phyloP scores from a whole-genome alignment of 257 asterid genomes.

The Solanum habrochaites region DNA sequence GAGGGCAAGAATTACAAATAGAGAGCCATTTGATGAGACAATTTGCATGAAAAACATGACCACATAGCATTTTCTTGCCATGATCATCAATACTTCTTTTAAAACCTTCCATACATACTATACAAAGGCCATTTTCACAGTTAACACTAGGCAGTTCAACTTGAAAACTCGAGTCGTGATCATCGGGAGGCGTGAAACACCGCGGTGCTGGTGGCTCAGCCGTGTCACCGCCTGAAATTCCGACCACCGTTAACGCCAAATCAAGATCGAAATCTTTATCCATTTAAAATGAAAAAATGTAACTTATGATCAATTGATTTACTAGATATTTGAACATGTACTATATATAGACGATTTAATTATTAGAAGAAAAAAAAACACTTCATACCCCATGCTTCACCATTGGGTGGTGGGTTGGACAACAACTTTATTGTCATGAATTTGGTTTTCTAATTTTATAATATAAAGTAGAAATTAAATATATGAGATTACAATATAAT shows the following conservation, averaged over 20 bases:
- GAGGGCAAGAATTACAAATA: background rate
- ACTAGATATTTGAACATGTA: background rate
- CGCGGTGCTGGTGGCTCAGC: background rate
- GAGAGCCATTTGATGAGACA: background rate
- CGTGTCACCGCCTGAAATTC: background rate
- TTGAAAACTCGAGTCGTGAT: background rate
- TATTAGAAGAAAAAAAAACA: background rate
- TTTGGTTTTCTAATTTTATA: background rate
- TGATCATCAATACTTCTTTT: background rate
- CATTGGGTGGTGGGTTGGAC: background rate
- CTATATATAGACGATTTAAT: background rate
- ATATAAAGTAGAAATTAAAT: background rate
- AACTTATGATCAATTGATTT: background rate
- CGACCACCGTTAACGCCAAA: constrained; percentile 4
- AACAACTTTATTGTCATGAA: background rate
- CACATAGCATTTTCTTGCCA: background rate
- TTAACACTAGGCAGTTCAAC: background rate
- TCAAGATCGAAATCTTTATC: constrained; percentile 19
- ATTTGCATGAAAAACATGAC: constrained; percentile 1
- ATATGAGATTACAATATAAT: background rate
- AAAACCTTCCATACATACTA: background rate
- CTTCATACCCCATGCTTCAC: background rate
- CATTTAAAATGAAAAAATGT: background rate
- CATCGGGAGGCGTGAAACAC: background rate
- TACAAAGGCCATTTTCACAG: background rate